Evolutionary conservation across 805 yeast genomes (phyloP), one percentile per base, ranked within the genome.

Genomic region (Teunomyces atbi): DNA sequence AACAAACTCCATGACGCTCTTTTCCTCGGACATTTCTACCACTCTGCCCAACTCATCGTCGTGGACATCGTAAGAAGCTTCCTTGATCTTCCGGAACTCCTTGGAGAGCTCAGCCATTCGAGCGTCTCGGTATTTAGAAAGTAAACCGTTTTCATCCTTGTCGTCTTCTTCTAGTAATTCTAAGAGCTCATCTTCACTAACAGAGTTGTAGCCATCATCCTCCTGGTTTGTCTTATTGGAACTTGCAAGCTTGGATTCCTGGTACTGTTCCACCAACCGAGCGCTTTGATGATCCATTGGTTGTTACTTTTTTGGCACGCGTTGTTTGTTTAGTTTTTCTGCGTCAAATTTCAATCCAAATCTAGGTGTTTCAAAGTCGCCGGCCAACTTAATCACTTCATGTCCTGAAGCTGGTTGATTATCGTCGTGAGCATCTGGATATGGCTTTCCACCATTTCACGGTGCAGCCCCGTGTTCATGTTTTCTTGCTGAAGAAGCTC

Each of bases 111-210:
- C 81, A 45, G 81, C 77, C 42, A 86, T 66, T 28, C 95, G 68
- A 52, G 73, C 71, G 55, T 84, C 92, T 61, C 94, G 69, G 56
- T 82, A 84, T 16, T 65, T 69, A 2, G 69, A 60, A 27, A 78
- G 55, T n/a, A 60, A 54, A 7, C 33, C 44, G 5, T 55, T 59
- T 37, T 79, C 83, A 8, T 35, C 39, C 16, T 70, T 73, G 15
- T 64, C 67, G 29, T 64, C 67, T 28, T 76, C 78, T 33, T 82
- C 81, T 33, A 82, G 76, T 20, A 69, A 63, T 15, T 59, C 61
- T 5, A 59, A 54, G 37, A 58, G 45, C 12, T 50, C 56, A 15
- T 50, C 55, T 13, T 43, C 45, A n/a, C 34, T 27, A 8, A 42
- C 41, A 10, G 42, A 46, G n/a, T 41, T 30, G 7, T 51, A 52